These are phyloP conservation scores for Neckera pumila DNA, from an alignment of 225 moss, liverwort and hornwort species.

Conservation along the genomic window DNA sequence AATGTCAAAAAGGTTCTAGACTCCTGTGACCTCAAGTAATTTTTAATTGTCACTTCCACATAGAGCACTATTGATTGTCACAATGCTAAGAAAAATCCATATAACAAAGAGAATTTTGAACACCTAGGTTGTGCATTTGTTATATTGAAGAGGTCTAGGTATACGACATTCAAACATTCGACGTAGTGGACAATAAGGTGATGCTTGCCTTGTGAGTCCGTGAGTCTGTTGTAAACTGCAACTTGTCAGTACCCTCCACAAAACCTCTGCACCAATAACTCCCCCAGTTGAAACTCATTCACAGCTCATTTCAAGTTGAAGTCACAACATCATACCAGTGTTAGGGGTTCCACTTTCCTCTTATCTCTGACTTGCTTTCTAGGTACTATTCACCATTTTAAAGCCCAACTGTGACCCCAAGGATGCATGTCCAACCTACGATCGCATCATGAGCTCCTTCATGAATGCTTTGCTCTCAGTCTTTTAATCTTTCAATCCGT, in stretches of 20 bases:
- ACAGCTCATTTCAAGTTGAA: background rate
- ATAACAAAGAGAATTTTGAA: background rate
- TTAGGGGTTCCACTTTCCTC: background rate
- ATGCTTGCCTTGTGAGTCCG: slow-evolving; percentile 70
- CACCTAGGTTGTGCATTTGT: too few species aligned
- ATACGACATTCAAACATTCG: background rate
- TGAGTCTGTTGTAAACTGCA: slow-evolving; percentile 84
- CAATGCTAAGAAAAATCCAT: background rate
- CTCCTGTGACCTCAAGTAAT: too few species aligned
- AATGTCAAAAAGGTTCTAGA: background rate
- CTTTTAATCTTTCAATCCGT: background rate
- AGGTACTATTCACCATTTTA: background rate
- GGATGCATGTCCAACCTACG: background rate
- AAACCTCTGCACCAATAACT: slow-evolving; percentile 58
- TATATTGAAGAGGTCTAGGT: background rate
- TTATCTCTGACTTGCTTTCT: background rate
- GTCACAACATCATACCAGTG: background rate
- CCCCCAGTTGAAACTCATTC: background rate
- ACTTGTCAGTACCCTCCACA: slow-evolving; percentile 73
- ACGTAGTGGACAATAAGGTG: background rate
- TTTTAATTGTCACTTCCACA: background rate
- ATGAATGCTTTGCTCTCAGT: background rate
- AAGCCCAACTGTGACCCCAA: background rate
- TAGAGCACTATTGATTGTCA: background rate
- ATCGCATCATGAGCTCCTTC: background rate